These are phyloP conservation scores for Plasmopara muralis DNA, from an alignment of 352 stramenopile species.

Conservation along the genomic window DNA sequence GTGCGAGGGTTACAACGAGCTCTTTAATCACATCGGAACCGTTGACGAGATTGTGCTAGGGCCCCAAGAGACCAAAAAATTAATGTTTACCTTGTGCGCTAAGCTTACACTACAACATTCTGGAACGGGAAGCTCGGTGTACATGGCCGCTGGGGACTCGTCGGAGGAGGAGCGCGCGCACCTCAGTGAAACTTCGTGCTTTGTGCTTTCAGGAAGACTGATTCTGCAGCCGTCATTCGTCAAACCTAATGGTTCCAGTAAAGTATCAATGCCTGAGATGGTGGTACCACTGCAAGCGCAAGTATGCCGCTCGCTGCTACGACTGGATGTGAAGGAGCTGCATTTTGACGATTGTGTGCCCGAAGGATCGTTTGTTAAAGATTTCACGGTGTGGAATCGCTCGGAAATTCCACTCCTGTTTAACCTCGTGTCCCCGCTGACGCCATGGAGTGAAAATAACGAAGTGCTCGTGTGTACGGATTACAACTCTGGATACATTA, in stretches of 20 bases:
- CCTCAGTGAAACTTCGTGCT: slow-evolving; percentile 78
- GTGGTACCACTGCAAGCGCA: slow-evolving; percentile 70
- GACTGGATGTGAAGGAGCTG: slow-evolving; percentile 82
- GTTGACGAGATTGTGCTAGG: slow-evolving; percentile 55
- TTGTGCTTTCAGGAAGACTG: slow-evolving; percentile 58
- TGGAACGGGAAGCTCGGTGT: slow-evolving; percentile 11
- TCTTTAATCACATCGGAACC: slow-evolving; percentile 84
- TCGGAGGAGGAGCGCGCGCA: slow-evolving; percentile 81
- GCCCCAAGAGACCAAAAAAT: slow-evolving; percentile 55
- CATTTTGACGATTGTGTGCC: slow-evolving; percentile 87
- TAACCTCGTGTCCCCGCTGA: slow-evolving; percentile 70
- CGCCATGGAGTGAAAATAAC: slow-evolving; percentile 57
- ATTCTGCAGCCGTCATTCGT: slow-evolving; percentile 43
- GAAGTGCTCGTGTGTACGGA: slow-evolving; percentile 76
- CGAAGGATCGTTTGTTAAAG: slow-evolving; percentile 82
- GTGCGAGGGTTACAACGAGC: slow-evolving; percentile 83
- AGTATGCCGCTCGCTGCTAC: slow-evolving; percentile 76
- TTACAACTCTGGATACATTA: slow-evolving; percentile 81
- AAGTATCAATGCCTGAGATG: slow-evolving; percentile 48
- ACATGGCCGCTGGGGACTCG: slow-evolving; percentile 43
- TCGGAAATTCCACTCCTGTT: slow-evolving; percentile 86
- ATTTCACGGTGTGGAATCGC: slow-evolving; percentile 87
- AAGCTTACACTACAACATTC: slow-evolving; percentile 39
- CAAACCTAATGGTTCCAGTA: slow-evolving; percentile 18
- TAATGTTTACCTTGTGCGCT: slow-evolving; percentile 72